Percentiles rank a stretch among this genome's conserved stretches.
These are phyloP conservation scores for Vanrija sp. DNA, from an alignment of 1,284 basidiomycete genomes.

Conservation along the genomic window DNA sequence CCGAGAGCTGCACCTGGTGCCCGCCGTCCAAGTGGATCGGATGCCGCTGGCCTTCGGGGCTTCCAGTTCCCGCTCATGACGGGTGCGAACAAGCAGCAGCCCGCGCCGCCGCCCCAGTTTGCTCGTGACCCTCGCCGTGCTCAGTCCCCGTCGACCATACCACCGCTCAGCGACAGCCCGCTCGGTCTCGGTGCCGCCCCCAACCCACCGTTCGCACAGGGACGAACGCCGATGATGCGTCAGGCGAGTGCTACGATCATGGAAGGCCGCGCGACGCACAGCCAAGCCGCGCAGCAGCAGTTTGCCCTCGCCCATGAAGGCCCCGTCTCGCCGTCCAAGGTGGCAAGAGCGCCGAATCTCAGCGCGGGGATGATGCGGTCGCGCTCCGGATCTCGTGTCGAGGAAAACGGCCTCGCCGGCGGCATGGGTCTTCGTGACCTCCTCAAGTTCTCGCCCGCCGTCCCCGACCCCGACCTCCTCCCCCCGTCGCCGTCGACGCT, in stretches of 20 bases:
- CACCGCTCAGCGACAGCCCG: slow-evolving; percentile 10
- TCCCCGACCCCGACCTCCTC: slow-evolving; percentile 57
- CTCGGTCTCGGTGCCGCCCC: slow-evolving; percentile 7
- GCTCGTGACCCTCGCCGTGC: neutral
- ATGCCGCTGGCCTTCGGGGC: slow-evolving; percentile 37
- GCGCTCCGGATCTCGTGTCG: slow-evolving; percentile 35
- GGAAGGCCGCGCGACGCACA: slow-evolving; percentile 40
- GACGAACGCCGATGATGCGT: slow-evolving; percentile 39
- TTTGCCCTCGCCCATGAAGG: slow-evolving; percentile 22
- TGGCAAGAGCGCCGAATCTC: slow-evolving; percentile 21
- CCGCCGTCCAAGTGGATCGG: slow-evolving; percentile 29
- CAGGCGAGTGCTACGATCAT: slow-evolving; percentile 47
- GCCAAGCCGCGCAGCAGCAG: slow-evolving; percentile 29
- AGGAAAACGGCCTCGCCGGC: slow-evolving; percentile 21
- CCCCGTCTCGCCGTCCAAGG: slow-evolving; percentile 22
- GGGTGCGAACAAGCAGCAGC: slow-evolving; percentile 9
- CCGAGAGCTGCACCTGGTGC: slow-evolving; percentile 1
- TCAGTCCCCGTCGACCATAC: neutral
- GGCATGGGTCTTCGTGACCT: slow-evolving; percentile 38
- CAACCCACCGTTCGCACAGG: slow-evolving; percentile 11
- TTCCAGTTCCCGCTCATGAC: slow-evolving; percentile 44
- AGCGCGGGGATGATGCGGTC: slow-evolving; percentile 34
- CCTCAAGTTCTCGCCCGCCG: slow-evolving; percentile 43
- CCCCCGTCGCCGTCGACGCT: slow-evolving; percentile 68
- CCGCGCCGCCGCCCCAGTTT: slow-evolving; percentile 1